Conservation (phyloP, 2,329 filamentous ascomycete species). For the Aspergillus calidoustus region DNA sequence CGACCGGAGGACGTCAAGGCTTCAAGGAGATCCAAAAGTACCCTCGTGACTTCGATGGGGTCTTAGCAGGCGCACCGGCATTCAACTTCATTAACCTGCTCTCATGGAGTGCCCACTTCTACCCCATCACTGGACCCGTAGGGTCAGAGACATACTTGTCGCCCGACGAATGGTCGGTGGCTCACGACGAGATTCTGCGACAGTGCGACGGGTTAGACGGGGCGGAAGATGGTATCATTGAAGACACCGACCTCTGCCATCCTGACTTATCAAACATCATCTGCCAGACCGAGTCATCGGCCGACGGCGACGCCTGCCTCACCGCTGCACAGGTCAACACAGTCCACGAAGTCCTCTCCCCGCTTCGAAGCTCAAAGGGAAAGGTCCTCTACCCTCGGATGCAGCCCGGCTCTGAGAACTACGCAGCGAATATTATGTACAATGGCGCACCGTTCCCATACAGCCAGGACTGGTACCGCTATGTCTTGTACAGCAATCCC, state of each 20-base stretch:
- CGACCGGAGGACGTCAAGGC: slow-evolving; percentile 63
- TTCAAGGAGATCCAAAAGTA: slow-evolving; percentile 58
- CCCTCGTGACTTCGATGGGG: slow-evolving; percentile 62
- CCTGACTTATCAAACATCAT: slow-evolving; percentile 36
- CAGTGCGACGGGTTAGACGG: slow-evolving; percentile 60
- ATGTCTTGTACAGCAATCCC: slow-evolving; percentile 47
- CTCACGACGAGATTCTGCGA: slow-evolving; percentile 51
- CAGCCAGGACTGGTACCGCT: slow-evolving; percentile 40
- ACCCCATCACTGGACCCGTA: slow-evolving; percentile 50
- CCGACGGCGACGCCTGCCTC: slow-evolving; percentile 45
- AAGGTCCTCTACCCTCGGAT: slow-evolving; percentile 32
- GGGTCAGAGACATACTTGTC: slow-evolving; percentile 53
- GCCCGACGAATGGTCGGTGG: slow-evolving; percentile 50
- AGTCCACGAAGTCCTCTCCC: slow-evolving; percentile 12
- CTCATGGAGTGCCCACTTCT: slow-evolving; percentile 51
- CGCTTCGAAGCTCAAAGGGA: slow-evolving; percentile 28
- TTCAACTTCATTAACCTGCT: slow-evolving; percentile 55
- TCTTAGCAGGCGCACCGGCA: slow-evolving; percentile 54
- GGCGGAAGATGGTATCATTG: slow-evolving; percentile 56
- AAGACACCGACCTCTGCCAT: slow-evolving; percentile 51
- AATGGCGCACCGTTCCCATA: slow-evolving; percentile 16
- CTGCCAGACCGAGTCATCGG: slow-evolving; percentile 33
- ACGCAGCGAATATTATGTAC: slow-evolving; percentile 16
- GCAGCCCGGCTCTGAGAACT: slow-evolving; percentile 16
- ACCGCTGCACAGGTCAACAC: slow-evolving; percentile 50